A percentile compares a stretch with the other conserved stretches of the same genome.
Conservation (phyloP, 2,329 filamentous ascomycete species). For the Colletotrichum coccodes region DNA sequence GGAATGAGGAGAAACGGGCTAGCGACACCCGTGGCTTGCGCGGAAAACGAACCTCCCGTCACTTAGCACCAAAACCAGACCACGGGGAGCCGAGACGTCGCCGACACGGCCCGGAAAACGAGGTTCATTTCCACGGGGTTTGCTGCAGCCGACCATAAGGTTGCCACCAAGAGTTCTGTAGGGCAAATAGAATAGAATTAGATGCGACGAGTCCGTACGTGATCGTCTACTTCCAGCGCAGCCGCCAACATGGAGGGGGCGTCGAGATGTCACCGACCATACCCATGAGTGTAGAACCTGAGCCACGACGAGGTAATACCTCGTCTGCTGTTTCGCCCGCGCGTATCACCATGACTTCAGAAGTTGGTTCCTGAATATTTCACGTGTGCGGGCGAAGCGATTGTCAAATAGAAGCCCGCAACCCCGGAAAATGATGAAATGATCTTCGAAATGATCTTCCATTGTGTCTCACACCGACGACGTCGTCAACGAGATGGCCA, state of each 20-base stretch:
- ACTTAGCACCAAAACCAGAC: background rate
- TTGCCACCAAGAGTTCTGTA: no score
- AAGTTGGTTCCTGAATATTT: background rate
- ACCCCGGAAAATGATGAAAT: background rate
- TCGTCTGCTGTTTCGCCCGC: background rate
- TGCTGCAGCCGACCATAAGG: no score
- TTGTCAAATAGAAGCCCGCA: background rate
- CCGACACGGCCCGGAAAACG: background rate
- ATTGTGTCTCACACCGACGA: background rate
- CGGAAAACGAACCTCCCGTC: background rate
- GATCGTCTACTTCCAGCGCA: background rate
- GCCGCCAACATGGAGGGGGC: background rate
- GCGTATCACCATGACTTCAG: background rate
- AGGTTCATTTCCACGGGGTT: background rate
- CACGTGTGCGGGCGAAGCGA: background rate
- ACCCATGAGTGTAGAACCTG: background rate
- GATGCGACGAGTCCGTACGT: background rate
- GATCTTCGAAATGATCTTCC: no score
- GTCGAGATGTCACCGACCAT: background rate
- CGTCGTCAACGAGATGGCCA: background rate
- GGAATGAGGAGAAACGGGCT: slow-evolving; percentile 16
- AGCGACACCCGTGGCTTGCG: slow-evolving; percentile 28
- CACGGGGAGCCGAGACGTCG: background rate
- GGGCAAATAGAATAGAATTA: background rate
- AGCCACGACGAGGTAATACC: background rate